Percentiles rank a stretch among this genome's conserved stretches.
Conservation (phyloP, 2,329 filamentous ascomycete species). For the Periconia digitata region DNA sequence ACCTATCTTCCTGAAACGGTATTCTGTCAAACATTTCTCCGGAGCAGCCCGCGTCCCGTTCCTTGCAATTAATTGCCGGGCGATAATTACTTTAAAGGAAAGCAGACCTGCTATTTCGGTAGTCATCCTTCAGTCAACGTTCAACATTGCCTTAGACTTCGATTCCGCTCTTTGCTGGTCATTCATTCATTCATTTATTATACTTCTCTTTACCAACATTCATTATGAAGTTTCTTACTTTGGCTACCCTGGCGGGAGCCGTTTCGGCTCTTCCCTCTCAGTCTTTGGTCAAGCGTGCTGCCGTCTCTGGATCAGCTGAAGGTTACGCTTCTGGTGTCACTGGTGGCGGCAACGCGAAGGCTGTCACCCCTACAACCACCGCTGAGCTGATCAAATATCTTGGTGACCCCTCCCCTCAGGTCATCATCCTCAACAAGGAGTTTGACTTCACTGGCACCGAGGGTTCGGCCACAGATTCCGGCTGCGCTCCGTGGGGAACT, state of each 20-base stretch:
- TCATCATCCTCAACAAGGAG: conserved; percentile 42
- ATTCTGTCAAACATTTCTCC: too few species aligned
- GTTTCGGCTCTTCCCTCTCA: conserved; percentile 11
- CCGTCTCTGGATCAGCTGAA: conserved; percentile 14
- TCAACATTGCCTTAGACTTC: too few species aligned
- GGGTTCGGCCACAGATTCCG: conserved; percentile 19
- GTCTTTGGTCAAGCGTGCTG: conserved; percentile 12
- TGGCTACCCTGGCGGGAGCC: too few species aligned
- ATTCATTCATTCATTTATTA: conserved; percentile 6
- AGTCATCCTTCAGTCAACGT: too few species aligned
- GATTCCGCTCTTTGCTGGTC: too few species aligned
- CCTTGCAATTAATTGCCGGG: too few species aligned
- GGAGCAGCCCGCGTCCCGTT: too few species aligned
- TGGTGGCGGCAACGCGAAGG: conserved; percentile 15
- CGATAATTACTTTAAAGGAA: too few species aligned
- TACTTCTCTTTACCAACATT: not conserved
- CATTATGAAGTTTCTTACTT: not conserved
- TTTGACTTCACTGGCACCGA: conserved; percentile 27
- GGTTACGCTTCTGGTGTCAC: conserved; percentile 19
- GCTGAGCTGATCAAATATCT: conserved; percentile 29
- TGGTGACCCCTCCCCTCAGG: conserved; percentile 34
- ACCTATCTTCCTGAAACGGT: too few species aligned
- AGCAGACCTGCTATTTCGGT: too few species aligned
- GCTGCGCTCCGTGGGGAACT: conserved; percentile 45
- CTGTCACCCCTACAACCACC: conserved; percentile 15